A percentile compares a stretch with the other conserved stretches of the same genome.
phyloP scores from a whole-genome alignment of 495 filamentous ascomycete species.

The Letharia columbiana region DNA sequence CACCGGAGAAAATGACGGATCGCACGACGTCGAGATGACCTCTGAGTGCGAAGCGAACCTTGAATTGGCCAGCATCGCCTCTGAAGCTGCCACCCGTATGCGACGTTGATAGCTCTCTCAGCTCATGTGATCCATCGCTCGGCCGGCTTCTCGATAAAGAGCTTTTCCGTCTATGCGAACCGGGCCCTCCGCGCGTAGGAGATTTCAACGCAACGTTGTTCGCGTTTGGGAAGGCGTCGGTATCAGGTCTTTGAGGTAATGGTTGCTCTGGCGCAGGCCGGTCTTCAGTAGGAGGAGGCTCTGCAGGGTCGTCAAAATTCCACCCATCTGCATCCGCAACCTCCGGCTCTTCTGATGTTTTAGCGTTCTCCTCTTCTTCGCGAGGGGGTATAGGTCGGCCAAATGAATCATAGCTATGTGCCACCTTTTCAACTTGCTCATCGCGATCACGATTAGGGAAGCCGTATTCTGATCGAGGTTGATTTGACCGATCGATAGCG shows the following conservation, averaged over 20 bases:
- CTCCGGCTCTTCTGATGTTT: slow-evolving; percentile 29
- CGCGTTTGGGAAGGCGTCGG: slow-evolving; percentile 74
- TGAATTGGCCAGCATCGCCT: slow-evolving; percentile 65
- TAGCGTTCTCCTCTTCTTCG: slow-evolving; percentile 34
- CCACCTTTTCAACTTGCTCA: slow-evolving; percentile 47
- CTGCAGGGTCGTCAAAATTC: slow-evolving; percentile 76
- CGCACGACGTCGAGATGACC: slow-evolving; percentile 92
- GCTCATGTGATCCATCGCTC: slow-evolving; percentile 45
- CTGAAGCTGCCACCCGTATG: slow-evolving; percentile 31
- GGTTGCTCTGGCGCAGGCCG: slow-evolving; percentile 39
- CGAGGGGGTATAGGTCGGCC: slow-evolving; percentile 39
- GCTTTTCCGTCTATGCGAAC: slow-evolving; percentile 72
- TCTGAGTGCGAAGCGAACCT: slow-evolving; percentile 82
- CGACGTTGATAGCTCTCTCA: slow-evolving; percentile 33
- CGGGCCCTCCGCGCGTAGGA: slow-evolving; percentile 55
- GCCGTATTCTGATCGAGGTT: slow-evolving; percentile 33
- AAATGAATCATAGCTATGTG: slow-evolving; percentile 50
- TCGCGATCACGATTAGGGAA: slow-evolving; percentile 19
- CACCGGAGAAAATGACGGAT: slow-evolving; percentile 90
- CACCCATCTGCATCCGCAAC: slow-evolving; percentile 63
- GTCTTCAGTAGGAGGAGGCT: slow-evolving; percentile 34
- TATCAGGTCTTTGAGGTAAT: slow-evolving; percentile 62
- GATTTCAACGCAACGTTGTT: slow-evolving; percentile 70
- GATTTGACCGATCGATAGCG: slow-evolving; percentile 35
- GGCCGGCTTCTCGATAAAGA: slow-evolving; percentile 59